Evolutionary conservation across 306 rosid genomes (phyloP).

Genomic region (Calophaca sinica): DNA sequence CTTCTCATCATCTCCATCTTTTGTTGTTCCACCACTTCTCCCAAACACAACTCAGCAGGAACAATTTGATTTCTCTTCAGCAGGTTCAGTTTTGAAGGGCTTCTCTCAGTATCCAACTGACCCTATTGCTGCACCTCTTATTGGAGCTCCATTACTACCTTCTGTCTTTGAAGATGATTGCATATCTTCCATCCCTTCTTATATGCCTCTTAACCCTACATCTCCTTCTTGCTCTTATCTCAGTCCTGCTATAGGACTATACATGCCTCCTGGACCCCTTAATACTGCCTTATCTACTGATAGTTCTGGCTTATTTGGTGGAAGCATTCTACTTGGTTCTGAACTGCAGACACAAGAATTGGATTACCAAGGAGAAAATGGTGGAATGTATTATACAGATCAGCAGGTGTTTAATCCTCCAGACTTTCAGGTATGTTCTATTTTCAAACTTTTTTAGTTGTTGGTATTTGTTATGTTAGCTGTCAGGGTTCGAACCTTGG

Average conservation of each 20-base stretch:
- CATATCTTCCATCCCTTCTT: constrained; percentile 82
- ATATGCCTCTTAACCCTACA: constrained; percentile 67
- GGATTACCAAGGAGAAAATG: constrained; percentile 84
- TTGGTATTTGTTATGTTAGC: no score
- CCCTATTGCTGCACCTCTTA: constrained; percentile 55
- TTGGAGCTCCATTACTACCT: constrained; percentile 56
- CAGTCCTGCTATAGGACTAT: constrained; percentile 60
- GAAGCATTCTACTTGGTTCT: constrained; percentile 64
- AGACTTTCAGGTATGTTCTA: constrained; percentile 81
- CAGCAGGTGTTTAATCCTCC: constrained; percentile 67
- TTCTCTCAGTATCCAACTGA: constrained; percentile 59
- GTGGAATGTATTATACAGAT: constrained; percentile 74
- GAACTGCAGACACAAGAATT: constrained; percentile 81
- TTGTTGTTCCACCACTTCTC: constrained; percentile 58
- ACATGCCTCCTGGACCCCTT: constrained; percentile 65
- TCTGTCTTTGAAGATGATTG: constrained; percentile 79
- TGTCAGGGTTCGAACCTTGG: no score
- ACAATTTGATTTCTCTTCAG: constrained; percentile 65
- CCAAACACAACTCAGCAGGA: constrained; percentile 56
- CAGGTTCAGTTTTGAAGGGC: constrained; percentile 69
- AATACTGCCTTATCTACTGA: constrained; percentile 66
- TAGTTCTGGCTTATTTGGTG: constrained; percentile 65
- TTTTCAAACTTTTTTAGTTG: neutral
- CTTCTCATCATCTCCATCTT: constrained; percentile 75
- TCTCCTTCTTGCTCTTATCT: constrained; percentile 79